phyloP scores from a whole-genome alignment of 2,329 filamentous ascomycete species.

The Bipolaris zeicola region DNA sequence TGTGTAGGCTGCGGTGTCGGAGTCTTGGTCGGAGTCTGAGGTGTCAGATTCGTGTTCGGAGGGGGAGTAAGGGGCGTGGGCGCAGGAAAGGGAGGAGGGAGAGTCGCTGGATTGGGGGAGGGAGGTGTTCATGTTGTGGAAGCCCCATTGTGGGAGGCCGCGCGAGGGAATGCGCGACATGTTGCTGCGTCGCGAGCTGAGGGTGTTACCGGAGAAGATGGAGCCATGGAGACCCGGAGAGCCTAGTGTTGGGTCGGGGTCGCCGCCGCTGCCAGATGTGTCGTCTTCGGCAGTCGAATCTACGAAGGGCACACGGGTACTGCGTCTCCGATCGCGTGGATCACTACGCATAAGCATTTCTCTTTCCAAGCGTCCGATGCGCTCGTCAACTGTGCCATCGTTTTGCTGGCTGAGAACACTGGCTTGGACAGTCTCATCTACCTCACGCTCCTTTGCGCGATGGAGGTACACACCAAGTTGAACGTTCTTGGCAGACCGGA shows the following conservation, averaged over 20 bases:
- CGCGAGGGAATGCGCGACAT: conserved; percentile 21
- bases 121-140: conserved; percentile 21
- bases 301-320: conserved; percentile 26
- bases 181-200: conserved; percentile 28
- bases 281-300: conserved; percentile 47
- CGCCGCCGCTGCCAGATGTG: conserved; percentile 54
- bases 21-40: conserved; percentile 35
- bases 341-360: conserved; percentile 56
- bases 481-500: conserved; percentile 60
- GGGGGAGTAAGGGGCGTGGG: conserved; percentile 20
- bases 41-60: conserved; percentile 35
- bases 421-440: conserved; percentile 50
- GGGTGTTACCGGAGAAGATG: conserved; percentile 25
- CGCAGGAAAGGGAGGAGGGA: conserved; percentile 28
- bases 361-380: conserved; percentile 60
- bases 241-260: conserved; percentile 49
- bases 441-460: conserved; percentile 62
- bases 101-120: conserved; percentile 22
- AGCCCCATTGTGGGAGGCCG: conserved; percentile 19
- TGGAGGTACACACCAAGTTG: conserved; percentile 66
- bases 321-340: conserved; percentile 40
- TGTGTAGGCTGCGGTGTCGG: conserved; percentile 25
- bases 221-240: conserved; percentile 32
- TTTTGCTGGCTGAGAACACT: conserved; percentile 47
- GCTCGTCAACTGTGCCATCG: conserved; percentile 57